phyloP scores from a whole-genome alignment of 176 grass and related monocot species.

The Lolium rigidum region DNA sequence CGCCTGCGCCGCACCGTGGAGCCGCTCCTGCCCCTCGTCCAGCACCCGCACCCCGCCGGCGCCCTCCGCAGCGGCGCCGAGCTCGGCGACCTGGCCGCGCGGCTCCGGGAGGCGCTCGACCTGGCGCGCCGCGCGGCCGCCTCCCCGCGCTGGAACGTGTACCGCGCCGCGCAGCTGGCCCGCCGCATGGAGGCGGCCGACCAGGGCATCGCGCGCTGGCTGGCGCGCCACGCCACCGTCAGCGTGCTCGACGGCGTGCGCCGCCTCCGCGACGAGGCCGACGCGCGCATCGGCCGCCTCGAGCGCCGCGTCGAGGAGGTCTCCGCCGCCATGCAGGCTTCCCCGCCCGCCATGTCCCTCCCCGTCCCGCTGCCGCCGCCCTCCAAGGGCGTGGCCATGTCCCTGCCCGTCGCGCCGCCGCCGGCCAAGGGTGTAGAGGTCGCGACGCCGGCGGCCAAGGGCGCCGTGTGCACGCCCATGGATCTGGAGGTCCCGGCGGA shows the following conservation, averaged over 20 bases:
- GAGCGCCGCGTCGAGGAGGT: slow-evolving; percentile 81
- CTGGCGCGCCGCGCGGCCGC: slow-evolving; percentile 72
- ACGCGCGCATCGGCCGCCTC: slow-evolving; percentile 65
- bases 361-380: slow-evolving; percentile 42
- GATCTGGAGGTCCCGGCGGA: slow-evolving; percentile 33
- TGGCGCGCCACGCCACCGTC: slow-evolving; percentile 69
- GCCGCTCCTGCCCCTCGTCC: slow-evolving; percentile 78
- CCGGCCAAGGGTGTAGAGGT: slow-evolving; percentile 26
- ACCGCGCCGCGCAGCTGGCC: slow-evolving; percentile 85
- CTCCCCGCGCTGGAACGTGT: slow-evolving; percentile 90
- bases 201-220: slow-evolving; percentile 73
- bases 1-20: slow-evolving; percentile 87
- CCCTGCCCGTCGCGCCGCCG: slow-evolving; percentile 1
- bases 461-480: slow-evolving; percentile 29
- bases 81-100: slow-evolving; percentile 72
- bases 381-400: background rate
- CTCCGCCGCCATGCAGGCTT: background rate
- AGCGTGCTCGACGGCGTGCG: slow-evolving; percentile 77
- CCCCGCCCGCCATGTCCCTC: slow-evolving; percentile 45
- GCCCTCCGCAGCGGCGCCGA: slow-evolving; percentile 42
- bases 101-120: slow-evolving; percentile 69
- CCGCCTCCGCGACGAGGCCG: slow-evolving; percentile 72
- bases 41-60: slow-evolving; percentile 8
- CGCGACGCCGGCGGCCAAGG: background rate
- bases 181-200: slow-evolving; percentile 83